Base-by-base conservation (phyloP, 1,284 basidiomycete genomes). In the Leccinum fuscescens region DNA sequence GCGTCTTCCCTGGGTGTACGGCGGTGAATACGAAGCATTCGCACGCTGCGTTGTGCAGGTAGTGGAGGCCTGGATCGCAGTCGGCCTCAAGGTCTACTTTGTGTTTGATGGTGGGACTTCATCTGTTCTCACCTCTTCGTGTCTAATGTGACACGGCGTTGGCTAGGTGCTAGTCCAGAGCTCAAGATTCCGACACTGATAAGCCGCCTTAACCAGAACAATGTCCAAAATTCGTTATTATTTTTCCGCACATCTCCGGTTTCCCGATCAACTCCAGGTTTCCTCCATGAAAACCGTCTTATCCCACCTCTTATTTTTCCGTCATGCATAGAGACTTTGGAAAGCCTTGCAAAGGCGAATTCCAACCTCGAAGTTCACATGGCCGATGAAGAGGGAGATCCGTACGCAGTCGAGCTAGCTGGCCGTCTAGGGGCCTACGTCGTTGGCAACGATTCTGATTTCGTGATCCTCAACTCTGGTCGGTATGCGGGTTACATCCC, bases 331-430 rank as follows among this genome's bases (percentile, higher is more conserved):
- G 78, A 84, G 54, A 84, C 86, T 1, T 76, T 94, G 2, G 66
- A 78, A 51, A 65, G 72, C 1, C 69, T 90, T 4, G 69, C 76
- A 29, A 69, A 76, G 29, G 66, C 68, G 5, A 74, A 71, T 3
- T 67, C 77, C 31, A 64, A 65, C 15, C 69, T 90, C 24, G 76
- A 85, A 42, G 65, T 90, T 3, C 82, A 89, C 71, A 88, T 90
- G 57, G 92, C 94, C 0, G 86, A 93, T 63, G 90, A 89, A 67
- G 94, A 97, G 74, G 93, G 88, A 3, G 94, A 97, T 74, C 90
- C 90, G 3, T 90, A 87, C 62, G 90, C 91, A 35, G 93, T 95
- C 2, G 88, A 90, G 61, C 78, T 96, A 14, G 94, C 94, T 0
- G 90, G 87, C 8, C 78, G 83, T 57, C 71, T 92, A 6, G 82